Conservation (phyloP, 2,329 filamentous ascomycete genomes). For the Fusarium nisikadoi region DNA sequence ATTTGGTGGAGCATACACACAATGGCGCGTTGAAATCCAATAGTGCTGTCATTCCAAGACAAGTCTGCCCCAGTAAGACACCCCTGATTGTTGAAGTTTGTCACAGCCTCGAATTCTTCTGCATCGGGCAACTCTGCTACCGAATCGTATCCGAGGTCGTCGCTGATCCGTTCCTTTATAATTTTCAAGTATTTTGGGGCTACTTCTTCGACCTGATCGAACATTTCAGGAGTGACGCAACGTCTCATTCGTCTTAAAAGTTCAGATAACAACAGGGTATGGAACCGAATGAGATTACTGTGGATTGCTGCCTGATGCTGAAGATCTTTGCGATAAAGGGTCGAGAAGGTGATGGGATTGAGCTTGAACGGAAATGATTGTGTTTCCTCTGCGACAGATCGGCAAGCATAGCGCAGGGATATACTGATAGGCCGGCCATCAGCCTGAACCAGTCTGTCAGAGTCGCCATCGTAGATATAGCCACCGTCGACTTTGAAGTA, state of each 20-base stretch:
- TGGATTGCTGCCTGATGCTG: not conserved
- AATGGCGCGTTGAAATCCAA: not conserved
- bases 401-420: not conserved
- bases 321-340: not conserved
- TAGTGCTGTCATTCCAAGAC: accelerated
- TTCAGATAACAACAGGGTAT: not conserved
- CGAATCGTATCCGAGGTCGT: too few relatives aligned
- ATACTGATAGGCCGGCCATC: not conserved
- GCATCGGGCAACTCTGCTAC: too few relatives aligned
- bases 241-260: accelerated
- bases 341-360: not conserved
- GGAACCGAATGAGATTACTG: not conserved
- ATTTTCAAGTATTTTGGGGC: accelerated
- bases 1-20: not conserved
- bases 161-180: not conserved
- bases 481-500: not conserved
- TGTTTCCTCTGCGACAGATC: not conserved
- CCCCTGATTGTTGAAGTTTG: not conserved
- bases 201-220: accelerated
- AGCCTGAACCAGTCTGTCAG: not conserved
- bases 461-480: not conserved
- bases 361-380: not conserved
- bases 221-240: not conserved
- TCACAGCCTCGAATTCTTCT: accelerated
- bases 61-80: accelerated